Evolutionary conservation across 2,329 filamentous ascomycete species (phyloP).

Genomic region (Penicillium sp.): DNA sequence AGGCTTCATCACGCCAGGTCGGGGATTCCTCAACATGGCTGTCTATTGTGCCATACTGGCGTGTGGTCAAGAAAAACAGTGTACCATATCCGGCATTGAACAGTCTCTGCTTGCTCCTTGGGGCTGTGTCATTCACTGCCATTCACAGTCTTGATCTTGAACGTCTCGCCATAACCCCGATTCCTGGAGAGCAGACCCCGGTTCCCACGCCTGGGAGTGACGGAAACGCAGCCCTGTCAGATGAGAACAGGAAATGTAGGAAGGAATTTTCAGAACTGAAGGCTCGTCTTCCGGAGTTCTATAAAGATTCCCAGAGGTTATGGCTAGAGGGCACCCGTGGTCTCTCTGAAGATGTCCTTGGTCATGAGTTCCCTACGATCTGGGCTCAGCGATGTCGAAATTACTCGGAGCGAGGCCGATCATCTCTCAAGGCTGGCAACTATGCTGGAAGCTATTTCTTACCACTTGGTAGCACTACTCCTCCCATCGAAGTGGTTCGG

Average conservation of each 20-base stretch:
- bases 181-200: conserved; percentile 40
- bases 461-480: conserved; percentile 44
- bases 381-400: conserved; percentile 44
- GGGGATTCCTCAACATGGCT: conserved; percentile 46
- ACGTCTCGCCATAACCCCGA: conserved; percentile 41
- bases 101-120: conserved; percentile 46
- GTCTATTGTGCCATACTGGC: conserved; percentile 48
- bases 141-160: conserved; percentile 47
- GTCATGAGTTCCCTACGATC: conserved; percentile 43
- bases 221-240: conserved; percentile 35
- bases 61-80: conserved; percentile 43
- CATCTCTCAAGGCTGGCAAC: conserved; percentile 33
- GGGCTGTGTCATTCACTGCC: conserved; percentile 47
- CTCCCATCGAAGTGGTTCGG: conserved; percentile 45
- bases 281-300: conserved; percentile 40
- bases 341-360: conserved; percentile 42
- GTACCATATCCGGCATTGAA: conserved; percentile 41
- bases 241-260: conserved; percentile 38
- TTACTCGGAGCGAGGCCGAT: conserved; percentile 36
- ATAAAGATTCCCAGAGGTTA: conserved; percentile 42
- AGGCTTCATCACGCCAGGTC: conserved; percentile 35
- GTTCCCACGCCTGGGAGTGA: conserved; percentile 47
- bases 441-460: conserved; percentile 43
- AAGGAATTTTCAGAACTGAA: conserved; percentile 43
- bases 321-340: conserved; percentile 45